Base-by-base conservation (phyloP, 352 stramenopile genomes). In the Phytopythium boreale region DNA sequence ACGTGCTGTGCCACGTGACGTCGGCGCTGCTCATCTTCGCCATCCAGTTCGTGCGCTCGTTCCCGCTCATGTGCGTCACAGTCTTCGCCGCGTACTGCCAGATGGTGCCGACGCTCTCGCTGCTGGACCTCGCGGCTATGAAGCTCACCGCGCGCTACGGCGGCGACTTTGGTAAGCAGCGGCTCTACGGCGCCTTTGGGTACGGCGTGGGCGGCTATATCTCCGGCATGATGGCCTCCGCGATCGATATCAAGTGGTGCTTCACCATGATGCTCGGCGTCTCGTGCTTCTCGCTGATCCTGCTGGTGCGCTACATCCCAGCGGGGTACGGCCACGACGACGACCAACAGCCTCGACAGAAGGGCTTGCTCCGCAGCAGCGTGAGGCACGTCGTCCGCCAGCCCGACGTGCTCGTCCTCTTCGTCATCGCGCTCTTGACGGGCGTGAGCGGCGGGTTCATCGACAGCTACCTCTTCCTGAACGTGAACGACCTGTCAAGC, bases 161-260 rank as follows among this genome's bases (percentile, higher is more conserved):
- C 31, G 77, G 75, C 29, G 79, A 86, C 57, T 88, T 84, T 47
- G 79, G 79, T 46, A 86, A 86, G 66, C 77, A 88, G 63, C 67
- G 79, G 2, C 59, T 88, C 10, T 86, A 83, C 50, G 79, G 75
- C 2, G 75, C 77, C 3, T 71, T 85, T 20, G 80, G 77, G 14
- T 89, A 83, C 58, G 80, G 80, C 15, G 62, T 77, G 19, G 70
- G 70, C 46, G 77, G 77, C 7, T 89, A 87, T 56, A 59, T 85
- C 1, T 72, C 71, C 1, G 73, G 77, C 7, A 59, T 78, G 49
- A 64, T 87, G 39, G 73, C 81, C 6, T 72, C 68, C 12, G 55
- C 62, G 5, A 56, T 69, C 10, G 80, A 76, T 47, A 83, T 88
- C 60, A 52, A 71, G 12, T 88, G 73, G 77, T 71, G 68, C 14